A percentile compares a stretch with the other conserved stretches of the same genome.
Evolutionary conservation across 768 basidiomycete genomes (phyloP).

Genomic region (Boletus insuetus): DNA sequence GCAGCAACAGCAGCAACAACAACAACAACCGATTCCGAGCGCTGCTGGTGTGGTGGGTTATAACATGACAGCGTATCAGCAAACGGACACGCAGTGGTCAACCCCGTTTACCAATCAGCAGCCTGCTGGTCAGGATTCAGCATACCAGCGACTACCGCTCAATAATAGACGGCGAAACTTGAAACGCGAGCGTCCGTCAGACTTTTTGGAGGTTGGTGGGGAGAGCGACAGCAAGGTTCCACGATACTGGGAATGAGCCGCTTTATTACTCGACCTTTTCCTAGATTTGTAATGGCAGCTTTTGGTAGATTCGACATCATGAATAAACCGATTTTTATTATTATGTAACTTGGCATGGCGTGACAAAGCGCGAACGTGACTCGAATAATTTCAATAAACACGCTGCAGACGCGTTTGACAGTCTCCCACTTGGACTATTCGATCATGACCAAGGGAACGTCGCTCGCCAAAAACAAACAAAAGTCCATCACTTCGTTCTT

Average conservation of each 20-base stretch:
- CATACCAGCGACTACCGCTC: conserved; percentile 82
- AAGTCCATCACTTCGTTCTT: conserved; percentile 58
- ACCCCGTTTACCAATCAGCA: conserved; percentile 63
- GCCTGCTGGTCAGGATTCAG: conserved; percentile 68
- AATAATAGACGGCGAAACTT: conserved; percentile 76
- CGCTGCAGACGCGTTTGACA: conserved; percentile 11
- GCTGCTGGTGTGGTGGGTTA: conserved; percentile 35
- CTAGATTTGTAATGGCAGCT: neutral
- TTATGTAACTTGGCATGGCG: conserved; percentile 13
- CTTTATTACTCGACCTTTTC: neutral
- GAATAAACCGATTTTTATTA: conserved; percentile 5
- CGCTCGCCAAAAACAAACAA: conserved; percentile 42
- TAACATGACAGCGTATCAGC: conserved; percentile 44
- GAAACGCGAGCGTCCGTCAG: conserved; percentile 80
- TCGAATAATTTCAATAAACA: conserved; percentile 12
- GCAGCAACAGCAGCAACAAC: conserved; percentile 41
- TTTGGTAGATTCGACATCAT: too few relatives aligned
- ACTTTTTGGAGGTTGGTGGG: conserved; percentile 74
- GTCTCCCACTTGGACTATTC: neutral
- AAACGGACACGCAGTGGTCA: conserved; percentile 38
- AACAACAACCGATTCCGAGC: conserved; percentile 36
- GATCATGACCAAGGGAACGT: conserved; percentile 50
- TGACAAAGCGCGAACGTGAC: conserved; percentile 27
- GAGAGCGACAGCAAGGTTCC: conserved; percentile 63
- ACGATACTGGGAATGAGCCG: conserved; percentile 70